phyloP scores from a whole-genome alignment of 2,329 filamentous ascomycete species.

The Aspergillus pseudoterreus region DNA sequence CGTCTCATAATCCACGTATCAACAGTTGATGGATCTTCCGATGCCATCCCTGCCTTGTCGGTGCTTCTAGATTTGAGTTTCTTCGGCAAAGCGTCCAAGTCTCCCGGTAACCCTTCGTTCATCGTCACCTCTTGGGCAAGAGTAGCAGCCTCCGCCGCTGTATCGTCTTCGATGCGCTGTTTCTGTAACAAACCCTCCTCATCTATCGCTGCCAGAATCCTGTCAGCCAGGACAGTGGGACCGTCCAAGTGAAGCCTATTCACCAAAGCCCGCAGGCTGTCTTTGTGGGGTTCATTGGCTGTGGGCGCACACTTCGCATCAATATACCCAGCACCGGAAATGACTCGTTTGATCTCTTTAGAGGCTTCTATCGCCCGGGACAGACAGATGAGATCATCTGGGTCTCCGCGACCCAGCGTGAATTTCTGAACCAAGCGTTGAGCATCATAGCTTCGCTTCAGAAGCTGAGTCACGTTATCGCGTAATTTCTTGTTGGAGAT shows the following conservation, averaged over 20 bases:
- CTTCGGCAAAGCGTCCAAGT: conserved; percentile 56
- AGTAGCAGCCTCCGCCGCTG: conserved; percentile 66
- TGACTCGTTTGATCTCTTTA: conserved; percentile 53
- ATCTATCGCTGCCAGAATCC: conserved; percentile 77
- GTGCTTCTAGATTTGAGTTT: conserved; percentile 31
- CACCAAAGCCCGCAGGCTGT: conserved; percentile 28
- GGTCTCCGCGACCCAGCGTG: conserved; percentile 82
- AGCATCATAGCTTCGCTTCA: conserved; percentile 77
- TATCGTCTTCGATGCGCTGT: conserved; percentile 71
- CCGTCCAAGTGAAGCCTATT: conserved; percentile 51
- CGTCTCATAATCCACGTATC: conserved; percentile 63
- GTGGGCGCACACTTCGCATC: conserved; percentile 12
- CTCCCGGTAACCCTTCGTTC: conserved; percentile 60
- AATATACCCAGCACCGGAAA: conserved; percentile 21
- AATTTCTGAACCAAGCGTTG: conserved; percentile 92
- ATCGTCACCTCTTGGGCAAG: conserved; percentile 69
- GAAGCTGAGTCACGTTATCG: conserved; percentile 63
- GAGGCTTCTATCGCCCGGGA: conserved; percentile 77
- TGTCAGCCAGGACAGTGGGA: conserved; percentile 64
- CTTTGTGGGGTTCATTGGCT: conserved; percentile 15
- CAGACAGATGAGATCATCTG: conserved; percentile 82
- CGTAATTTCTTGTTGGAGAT: conserved; percentile 63
- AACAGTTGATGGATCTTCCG: conserved; percentile 37
- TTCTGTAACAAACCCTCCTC: conserved; percentile 83
- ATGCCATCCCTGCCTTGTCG: conserved; percentile 22